Conservation (phyloP, 2,329 filamentous ascomycete species). For the Xylariaceae sp. region DNA sequence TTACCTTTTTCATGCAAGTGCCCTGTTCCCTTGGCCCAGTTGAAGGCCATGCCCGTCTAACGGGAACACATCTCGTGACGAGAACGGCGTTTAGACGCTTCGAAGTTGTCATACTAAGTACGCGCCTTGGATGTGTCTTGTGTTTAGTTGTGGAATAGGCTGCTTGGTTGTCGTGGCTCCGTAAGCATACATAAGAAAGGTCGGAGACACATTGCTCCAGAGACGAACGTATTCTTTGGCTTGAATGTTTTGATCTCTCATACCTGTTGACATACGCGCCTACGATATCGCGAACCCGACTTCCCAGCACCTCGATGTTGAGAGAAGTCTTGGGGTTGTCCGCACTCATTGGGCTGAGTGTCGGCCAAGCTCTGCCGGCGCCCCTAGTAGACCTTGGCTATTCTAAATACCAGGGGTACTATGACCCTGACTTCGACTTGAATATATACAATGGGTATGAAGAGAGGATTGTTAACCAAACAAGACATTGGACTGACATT, state of each 20-base stretch:
- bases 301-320: constrained; percentile 3
- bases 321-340: constrained; percentile 3
- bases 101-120: background rate
- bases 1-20: background rate
- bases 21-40: background rate
- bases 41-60: background rate
- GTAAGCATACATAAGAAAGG: constrained; percentile 3
- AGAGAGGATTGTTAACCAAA: background rate
- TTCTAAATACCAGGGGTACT: constrained; percentile 39
- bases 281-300: no score
- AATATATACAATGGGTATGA: constrained; percentile 43
- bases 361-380: constrained; percentile 13
- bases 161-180: background rate
- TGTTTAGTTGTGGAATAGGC: background rate
- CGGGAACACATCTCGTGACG: background rate
- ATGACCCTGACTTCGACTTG: constrained; percentile 35
- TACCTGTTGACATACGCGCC: background rate
- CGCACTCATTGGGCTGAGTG: constrained; percentile 2
- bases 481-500: constrained; percentile 7
- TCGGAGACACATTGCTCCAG: background rate
- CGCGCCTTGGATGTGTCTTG: background rate
- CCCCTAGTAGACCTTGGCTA: constrained; percentile 42
- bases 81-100: background rate
- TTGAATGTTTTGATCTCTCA: background rate
- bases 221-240: background rate